A percentile compares a stretch with the other conserved stretches of the same genome.
Conservation (phyloP, 345 rosid species). For the Odontarrhena argentea region DNA sequence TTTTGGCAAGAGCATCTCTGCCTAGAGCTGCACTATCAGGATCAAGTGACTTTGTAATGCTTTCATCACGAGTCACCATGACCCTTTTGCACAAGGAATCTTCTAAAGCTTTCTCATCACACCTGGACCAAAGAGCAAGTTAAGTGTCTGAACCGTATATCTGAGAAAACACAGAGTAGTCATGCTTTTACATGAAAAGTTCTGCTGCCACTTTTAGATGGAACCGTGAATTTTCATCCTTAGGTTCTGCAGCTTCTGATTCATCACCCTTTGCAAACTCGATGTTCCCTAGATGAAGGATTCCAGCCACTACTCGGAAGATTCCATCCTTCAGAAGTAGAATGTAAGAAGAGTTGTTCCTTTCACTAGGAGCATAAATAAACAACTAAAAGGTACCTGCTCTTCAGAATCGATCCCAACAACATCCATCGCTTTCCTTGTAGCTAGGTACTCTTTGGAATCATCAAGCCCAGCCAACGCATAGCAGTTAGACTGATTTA, state of each 20-base stretch:
- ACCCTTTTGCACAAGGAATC: conserved; percentile 95
- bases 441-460: conserved; percentile 71
- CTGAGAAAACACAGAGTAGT: conserved; percentile 28
- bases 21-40: conserved; percentile 81
- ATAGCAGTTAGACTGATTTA: conserved; percentile 85
- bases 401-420: conserved; percentile 81
- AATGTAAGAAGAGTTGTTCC: conserved; percentile 37
- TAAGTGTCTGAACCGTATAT: conserved; percentile 27
- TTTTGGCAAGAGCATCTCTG: conserved; percentile 96
- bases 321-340: conserved; percentile 67
- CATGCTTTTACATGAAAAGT: conserved; percentile 69
- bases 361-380: conserved; percentile 5
- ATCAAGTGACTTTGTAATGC: conserved; percentile 88
- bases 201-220: conserved; percentile 85
- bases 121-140: conserved; percentile 60
- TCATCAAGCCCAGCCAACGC: conserved; percentile 84
- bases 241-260: conserved; percentile 76
- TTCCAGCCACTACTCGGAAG: conserved; percentile 92
- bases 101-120: conserved; percentile 83
- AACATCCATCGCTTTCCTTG: conserved; percentile 91
- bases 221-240: conserved; percentile 76
- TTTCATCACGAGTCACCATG: conserved; percentile 93
- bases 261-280: conserved; percentile 86
- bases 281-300: conserved; percentile 94
- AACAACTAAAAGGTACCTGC: conserved; percentile 59